These are phyloP conservation scores for Beauveria sp. DNA, from an alignment of 2,329 filamentous ascomycete genomes.

Conservation along the genomic window DNA sequence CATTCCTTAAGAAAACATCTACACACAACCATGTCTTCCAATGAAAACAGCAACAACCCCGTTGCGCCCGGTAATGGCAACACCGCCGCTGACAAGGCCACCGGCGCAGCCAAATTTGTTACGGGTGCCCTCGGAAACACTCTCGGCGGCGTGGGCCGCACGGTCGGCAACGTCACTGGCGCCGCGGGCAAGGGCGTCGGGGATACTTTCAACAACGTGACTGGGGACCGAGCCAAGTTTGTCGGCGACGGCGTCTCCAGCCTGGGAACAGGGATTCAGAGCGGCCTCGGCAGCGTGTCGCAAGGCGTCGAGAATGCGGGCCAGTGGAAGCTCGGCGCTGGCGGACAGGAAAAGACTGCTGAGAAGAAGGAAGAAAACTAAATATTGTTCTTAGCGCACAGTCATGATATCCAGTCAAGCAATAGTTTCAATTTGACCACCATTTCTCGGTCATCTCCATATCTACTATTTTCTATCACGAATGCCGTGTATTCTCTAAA, in stretches of 20 bases:
- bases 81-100: constrained; percentile 21
- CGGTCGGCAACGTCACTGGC: constrained; percentile 35
- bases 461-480: not conserved
- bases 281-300: constrained; percentile 39
- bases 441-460: not conserved
- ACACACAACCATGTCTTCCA: constrained; percentile 7
- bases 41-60: constrained; percentile 12
- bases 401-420: not conserved
- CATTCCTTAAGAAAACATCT: not conserved
- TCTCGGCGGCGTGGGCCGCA: constrained; percentile 31
- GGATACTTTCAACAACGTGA: constrained; percentile 45
- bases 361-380: constrained; percentile 14
- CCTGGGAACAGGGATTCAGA: constrained; percentile 45
- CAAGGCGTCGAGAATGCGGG: constrained; percentile 52
- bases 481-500: not conserved
- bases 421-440: not conserved
- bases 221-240: constrained; percentile 45
- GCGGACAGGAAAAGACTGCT: constrained; percentile 7
- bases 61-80: constrained; percentile 18
- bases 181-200: constrained; percentile 50
- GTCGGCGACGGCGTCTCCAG: constrained; percentile 48
- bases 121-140: constrained; percentile 34
- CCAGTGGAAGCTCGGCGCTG: constrained; percentile 38
- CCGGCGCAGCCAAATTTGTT: constrained; percentile 30
- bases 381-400: not conserved